Conservation (phyloP, 805 yeast genomes). For the Nakazawaea laoshanensis region DNA sequence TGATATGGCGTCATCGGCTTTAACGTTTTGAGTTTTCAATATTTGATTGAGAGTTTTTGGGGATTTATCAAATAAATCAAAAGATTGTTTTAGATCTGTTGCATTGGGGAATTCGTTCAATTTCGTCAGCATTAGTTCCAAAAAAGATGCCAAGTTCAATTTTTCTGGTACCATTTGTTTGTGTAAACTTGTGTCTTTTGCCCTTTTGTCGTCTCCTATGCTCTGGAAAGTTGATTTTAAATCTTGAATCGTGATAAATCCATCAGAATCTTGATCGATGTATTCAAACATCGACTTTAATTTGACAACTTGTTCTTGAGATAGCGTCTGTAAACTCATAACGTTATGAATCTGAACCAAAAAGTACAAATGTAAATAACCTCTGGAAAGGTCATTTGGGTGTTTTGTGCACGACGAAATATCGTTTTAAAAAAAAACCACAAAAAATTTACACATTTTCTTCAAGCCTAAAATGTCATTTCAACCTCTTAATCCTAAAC, state of each 20-base stretch:
- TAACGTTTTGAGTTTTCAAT: not conserved
- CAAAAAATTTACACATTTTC: not conserved
- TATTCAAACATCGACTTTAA: constrained; percentile 69
- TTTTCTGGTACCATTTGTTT: constrained; percentile 38
- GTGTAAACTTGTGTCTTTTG: constrained; percentile 28
- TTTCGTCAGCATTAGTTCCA: constrained; percentile 52
- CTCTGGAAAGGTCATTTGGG: not conserved
- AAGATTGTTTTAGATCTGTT: constrained; percentile 48
- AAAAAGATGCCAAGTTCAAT: constrained; percentile 57
- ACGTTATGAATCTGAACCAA: not conserved
- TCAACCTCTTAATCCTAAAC: constrained; percentile 80
- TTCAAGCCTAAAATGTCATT: constrained; percentile 26
- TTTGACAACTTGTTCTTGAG: constrained; percentile 42
- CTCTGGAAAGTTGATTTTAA: constrained; percentile 43
- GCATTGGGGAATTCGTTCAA: constrained; percentile 36
- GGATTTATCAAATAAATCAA: constrained; percentile 37
- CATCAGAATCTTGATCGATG: constrained; percentile 79
- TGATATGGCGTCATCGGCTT: constrained; percentile 32
- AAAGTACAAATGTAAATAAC: not conserved
- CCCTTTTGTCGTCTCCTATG: constrained; percentile 33
- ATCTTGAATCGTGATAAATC: constrained; percentile 47
- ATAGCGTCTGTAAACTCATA: constrained; percentile 5
- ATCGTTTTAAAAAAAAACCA: not conserved
- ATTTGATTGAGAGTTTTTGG: not conserved
- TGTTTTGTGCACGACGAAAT: not conserved